A percentile compares a stretch with the other conserved stretches of the same genome.
phyloP scores from a whole-genome alignment of 345 rosid genomes.

The Rhodamnia argentea region DNA sequence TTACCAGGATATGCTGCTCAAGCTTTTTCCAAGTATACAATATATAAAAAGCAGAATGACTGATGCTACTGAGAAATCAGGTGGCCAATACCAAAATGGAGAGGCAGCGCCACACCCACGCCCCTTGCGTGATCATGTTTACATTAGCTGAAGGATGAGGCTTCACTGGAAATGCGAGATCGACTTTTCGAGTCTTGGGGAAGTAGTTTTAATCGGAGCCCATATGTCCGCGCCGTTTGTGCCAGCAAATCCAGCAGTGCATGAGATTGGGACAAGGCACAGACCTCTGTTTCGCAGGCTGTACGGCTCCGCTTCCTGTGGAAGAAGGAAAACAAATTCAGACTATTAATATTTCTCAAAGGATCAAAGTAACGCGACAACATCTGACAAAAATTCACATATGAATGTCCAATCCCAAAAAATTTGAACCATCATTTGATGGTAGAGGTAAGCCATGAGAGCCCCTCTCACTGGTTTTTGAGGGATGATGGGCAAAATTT shows the following conservation, averaged over 20 bases:
- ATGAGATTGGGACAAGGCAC: slow-evolving; percentile 77
- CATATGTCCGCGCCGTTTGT: slow-evolving; percentile 97
- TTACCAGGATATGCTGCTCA: background rate
- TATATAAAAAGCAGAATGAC: background rate
- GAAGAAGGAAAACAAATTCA: background rate
- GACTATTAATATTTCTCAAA: background rate
- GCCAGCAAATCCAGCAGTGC: slow-evolving; percentile 59
- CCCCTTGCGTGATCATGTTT: background rate
- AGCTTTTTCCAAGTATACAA: background rate
- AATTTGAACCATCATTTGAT: background rate
- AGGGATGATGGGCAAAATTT: background rate
- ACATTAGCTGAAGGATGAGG: background rate
- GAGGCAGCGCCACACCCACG: background rate
- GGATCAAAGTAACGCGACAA: background rate
- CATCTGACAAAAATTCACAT: background rate
- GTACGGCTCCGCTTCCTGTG: slow-evolving; percentile 45
- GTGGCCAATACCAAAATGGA: too few relatives aligned
- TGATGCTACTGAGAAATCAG: background rate
- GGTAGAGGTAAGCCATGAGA: background rate
- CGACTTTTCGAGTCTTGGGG: slow-evolving; percentile 43
- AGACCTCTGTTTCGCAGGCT: slow-evolving; percentile 67
- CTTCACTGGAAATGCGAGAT: slow-evolving; percentile 16
- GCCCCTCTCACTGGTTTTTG: background rate
- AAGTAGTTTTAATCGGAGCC: slow-evolving; percentile 81
- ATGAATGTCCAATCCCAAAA: background rate